Evolutionary conservation across 768 basidiomycete genomes (phyloP).

Genomic region (Imleria badia): DNA sequence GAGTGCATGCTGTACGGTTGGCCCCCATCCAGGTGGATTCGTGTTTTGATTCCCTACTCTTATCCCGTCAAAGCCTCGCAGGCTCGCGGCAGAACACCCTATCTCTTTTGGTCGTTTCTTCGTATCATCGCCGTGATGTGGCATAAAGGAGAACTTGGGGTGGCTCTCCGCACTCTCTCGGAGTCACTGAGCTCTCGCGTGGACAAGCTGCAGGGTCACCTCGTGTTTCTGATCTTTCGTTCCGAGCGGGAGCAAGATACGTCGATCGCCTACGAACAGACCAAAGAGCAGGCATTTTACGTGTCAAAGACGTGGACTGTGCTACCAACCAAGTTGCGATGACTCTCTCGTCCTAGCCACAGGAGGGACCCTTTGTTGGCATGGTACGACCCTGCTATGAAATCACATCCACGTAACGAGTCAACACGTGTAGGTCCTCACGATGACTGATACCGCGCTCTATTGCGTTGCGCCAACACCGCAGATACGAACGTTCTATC

Average conservation of each 20-base stretch:
- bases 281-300: conserved; percentile 13
- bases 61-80: conserved; percentile 9
- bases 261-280: conserved; percentile 5
- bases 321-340: conserved; percentile 1
- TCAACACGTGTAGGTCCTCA: conserved; percentile 22
- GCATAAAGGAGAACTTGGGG: neutral
- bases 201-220: conserved; percentile 23
- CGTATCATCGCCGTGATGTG: neutral
- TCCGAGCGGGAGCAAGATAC: conserved; percentile 4
- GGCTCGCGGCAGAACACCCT: conserved; percentile 1
- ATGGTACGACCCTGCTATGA: conserved; percentile 1
- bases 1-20: conserved; percentile 19
- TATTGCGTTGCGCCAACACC: conserved; percentile 6
- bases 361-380: neutral
- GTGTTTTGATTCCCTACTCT: conserved; percentile 18
- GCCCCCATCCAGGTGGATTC: conserved; percentile 2
- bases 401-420: conserved; percentile 12
- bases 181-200: conserved; percentile 26
- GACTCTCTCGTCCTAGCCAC: neutral
- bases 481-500: conserved; percentile 13
- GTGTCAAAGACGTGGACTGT: conserved; percentile 7
- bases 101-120: conserved; percentile 5
- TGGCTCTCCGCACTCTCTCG: conserved; percentile 16
- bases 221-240: conserved; percentile 20
- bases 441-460: neutral